Conservation (phyloP, 345 rosid species). For the Citrus maxima region DNA sequence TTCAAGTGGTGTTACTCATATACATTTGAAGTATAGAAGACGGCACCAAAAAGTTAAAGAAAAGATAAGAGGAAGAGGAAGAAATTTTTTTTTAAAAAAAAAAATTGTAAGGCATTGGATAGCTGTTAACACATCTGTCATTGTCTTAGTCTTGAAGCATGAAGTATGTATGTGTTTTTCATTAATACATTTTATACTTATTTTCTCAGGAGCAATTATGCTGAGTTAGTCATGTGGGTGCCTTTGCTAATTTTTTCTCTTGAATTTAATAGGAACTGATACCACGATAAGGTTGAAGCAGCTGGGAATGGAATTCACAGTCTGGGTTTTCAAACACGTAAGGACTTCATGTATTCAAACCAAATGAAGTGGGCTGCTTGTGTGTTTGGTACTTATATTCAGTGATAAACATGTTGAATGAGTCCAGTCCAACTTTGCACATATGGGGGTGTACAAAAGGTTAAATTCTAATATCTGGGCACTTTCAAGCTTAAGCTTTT, state of each 20-base stretch:
- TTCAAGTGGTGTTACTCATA: neutral
- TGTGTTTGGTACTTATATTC: too few relatives aligned
- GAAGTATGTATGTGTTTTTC: neutral
- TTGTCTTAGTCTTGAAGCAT: neutral
- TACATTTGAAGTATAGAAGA: neutral
- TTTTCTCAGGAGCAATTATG: neutral
- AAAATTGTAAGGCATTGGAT: neutral
- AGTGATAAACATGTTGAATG: too few relatives aligned
- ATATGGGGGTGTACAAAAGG: neutral
- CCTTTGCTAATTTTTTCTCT: slow-evolving; percentile 18
- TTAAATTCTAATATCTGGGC: neutral
- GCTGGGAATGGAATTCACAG: slow-evolving; percentile 97
- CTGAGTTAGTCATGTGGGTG: neutral
- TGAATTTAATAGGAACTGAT: slow-evolving; percentile 54
- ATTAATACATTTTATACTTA: neutral
- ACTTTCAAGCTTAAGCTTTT: neutral
- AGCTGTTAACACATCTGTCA: neutral
- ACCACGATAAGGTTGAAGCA: slow-evolving; percentile 92
- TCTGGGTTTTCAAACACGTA: slow-evolving; percentile 99
- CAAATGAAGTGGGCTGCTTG: too few relatives aligned
- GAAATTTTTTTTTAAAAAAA: neutral
- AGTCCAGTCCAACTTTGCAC: neutral
- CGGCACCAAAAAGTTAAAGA: neutral
- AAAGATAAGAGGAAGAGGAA: neutral
- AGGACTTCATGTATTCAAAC: slow-evolving; percentile 22